Evolutionary conservation across 2,329 filamentous ascomycete species (phyloP), one percentile per base, ranked within the genome.

Genomic region (Verticillium klebahnii): DNA sequence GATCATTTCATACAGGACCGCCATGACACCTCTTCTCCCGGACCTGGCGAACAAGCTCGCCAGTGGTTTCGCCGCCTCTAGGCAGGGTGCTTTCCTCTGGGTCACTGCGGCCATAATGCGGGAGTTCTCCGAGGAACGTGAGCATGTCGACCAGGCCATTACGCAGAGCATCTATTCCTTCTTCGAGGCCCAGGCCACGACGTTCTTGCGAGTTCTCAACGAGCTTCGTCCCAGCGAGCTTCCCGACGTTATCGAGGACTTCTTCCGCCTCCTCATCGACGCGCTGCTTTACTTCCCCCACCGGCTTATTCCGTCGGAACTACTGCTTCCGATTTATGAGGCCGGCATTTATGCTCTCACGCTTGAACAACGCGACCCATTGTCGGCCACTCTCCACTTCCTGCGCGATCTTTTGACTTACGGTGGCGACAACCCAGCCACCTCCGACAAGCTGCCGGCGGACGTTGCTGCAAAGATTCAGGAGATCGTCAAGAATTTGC

Each of bases 1-100:
- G 91, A 87, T 99, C 45, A 92, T 98, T 63, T 97, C 93, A 0
- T 98, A 98, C 75, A 87, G 95, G 67, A 95, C 90, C 2, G 90
- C 90, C 58, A 96, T 96, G 81, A 86, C 90, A 15, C 93, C 94
- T 29, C 79, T 99, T 56, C 83, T 99, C 55, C 90, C 91, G 1
- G 85, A 87, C 23, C 87, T 99, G 76, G 96, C 95, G 19, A 91
- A 94, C 69, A 96, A 94, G 75, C 85, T 99, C 62, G 92, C 92
- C 1, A 84, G 83, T 65, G 93, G 94, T 5, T 99, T 99, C 73
- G 85, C 90, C 61, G 84, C 85, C 19, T 97, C 94, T 12, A 86
- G 89, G 64, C 94, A 99, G 76, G 95, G 95, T 14, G 97, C 94
- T 74, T 99, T 99, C 82, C 82, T 99, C n/a, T 99, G 95, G 95